These are phyloP conservation scores for Akebia trifoliata DNA, from an alignment of 164 flowering plant species.

Conservation along the genomic window DNA sequence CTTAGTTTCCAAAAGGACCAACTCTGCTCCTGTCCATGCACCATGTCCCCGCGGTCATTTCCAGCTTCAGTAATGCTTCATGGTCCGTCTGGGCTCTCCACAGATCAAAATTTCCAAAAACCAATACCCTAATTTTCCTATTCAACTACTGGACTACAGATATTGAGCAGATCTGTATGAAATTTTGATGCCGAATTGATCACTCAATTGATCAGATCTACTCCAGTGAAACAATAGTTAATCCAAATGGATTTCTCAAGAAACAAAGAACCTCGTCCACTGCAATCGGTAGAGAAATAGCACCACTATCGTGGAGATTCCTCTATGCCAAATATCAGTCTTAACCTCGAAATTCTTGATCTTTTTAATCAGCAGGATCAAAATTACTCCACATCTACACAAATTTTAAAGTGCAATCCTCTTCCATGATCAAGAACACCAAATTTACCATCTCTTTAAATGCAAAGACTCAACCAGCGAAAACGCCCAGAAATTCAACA, in stretches of 20 bases:
- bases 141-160: not conserved
- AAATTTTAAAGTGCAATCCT: constrained; percentile 36
- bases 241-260: constrained; percentile 32
- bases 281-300: constrained; percentile 22
- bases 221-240: constrained; percentile 24
- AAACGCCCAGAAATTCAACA: constrained; percentile 13
- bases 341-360: constrained; percentile 4
- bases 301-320: constrained; percentile 29
- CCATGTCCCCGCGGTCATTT: constrained; percentile 76
- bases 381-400: constrained; percentile 13
- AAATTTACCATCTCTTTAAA: constrained; percentile 12
- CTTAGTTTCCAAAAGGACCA: constrained; percentile 33
- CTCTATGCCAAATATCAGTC: constrained; percentile 12
- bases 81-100: constrained; percentile 18
- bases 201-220: constrained; percentile 5
- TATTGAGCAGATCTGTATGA: not conserved
- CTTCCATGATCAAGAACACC: constrained; percentile 43
- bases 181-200: not conserved
- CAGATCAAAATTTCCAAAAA: not conserved
- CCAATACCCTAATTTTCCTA: constrained; percentile 7
- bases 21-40: constrained; percentile 70
- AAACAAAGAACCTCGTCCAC: constrained; percentile 17
- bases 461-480: constrained; percentile 15
- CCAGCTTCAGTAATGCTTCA: constrained; percentile 50
- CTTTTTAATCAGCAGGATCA: not conserved